Percentiles rank a stretch among this genome's conserved stretches.
Evolutionary conservation across 768 basidiomycete genomes (phyloP).

Genomic region (Calocera cornea): DNA sequence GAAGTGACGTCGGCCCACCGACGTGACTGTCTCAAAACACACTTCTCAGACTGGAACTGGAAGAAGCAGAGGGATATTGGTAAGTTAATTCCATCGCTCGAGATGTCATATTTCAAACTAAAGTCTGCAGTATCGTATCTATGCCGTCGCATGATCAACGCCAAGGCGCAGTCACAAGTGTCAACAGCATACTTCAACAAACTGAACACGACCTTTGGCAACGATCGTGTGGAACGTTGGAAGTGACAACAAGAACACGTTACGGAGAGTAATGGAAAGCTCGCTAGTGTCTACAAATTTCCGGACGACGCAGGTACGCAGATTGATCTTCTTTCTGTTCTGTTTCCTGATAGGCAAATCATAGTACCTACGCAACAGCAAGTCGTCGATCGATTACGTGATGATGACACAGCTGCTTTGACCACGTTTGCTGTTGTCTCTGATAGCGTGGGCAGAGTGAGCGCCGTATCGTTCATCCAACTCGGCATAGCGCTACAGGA

Average conservation of each 20-base stretch:
- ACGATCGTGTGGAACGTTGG: background rate
- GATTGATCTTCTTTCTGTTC: background rate
- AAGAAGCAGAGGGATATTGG: constrained; percentile 9
- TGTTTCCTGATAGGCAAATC: background rate
- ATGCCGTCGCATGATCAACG: background rate
- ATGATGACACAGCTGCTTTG: too few species aligned
- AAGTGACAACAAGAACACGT: background rate
- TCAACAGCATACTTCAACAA: background rate
- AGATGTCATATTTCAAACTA: too few species aligned
- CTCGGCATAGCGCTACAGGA: background rate
- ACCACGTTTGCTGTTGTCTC: too few species aligned
- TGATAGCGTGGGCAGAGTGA: background rate
- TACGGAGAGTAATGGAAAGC: background rate
- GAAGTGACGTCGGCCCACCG: constrained; percentile 16
- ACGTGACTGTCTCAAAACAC: constrained; percentile 12
- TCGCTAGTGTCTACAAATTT: background rate
- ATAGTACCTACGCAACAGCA: background rate
- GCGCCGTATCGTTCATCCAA: background rate
- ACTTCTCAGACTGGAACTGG: constrained; percentile 11
- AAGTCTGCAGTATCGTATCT: background rate
- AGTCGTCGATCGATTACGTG: background rate
- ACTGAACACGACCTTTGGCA: background rate
- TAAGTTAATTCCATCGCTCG: background rate
- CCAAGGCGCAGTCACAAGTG: background rate
- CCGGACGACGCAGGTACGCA: background rate